Evolutionary conservation across 768 basidiomycete genomes (phyloP).

Genomic region (Tubosaeta sp.): DNA sequence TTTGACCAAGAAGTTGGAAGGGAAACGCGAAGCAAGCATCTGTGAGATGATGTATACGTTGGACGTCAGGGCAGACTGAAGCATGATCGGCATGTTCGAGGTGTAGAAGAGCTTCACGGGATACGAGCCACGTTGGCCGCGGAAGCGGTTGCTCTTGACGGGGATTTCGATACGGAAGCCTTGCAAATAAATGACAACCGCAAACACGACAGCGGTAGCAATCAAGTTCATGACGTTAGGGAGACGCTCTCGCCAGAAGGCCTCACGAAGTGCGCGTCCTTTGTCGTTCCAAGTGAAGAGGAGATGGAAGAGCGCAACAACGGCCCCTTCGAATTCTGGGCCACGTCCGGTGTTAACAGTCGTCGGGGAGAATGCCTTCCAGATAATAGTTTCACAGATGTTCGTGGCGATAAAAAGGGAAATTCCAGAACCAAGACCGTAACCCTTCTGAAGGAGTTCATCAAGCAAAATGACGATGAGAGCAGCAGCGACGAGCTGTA

Average conservation of each 20-base stretch:
- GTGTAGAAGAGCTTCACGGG: constrained; percentile 99
- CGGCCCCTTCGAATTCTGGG: constrained; percentile 95
- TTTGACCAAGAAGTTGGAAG: constrained; percentile 82
- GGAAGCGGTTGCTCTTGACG: constrained; percentile 93
- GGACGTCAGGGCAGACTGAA: constrained; percentile 86
- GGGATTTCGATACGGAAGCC: constrained; percentile 99
- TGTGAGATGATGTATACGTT: constrained; percentile 96
- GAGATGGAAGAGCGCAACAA: constrained; percentile 95
- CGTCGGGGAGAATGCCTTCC: constrained; percentile 99
- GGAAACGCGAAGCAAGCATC: constrained; percentile 92
- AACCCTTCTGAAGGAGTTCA: constrained; percentile 98
- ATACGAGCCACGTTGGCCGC: constrained; percentile 93
- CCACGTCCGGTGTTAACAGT: constrained; percentile 98
- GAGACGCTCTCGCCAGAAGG: constrained; percentile 95
- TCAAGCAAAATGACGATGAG: constrained; percentile 98
- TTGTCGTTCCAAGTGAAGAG: constrained; percentile 99
- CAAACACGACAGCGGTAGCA: constrained; percentile 88
- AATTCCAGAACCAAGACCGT: constrained; percentile 97
- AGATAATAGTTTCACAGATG: constrained; percentile 98
- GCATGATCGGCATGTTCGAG: constrained; percentile 99
- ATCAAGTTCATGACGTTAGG: constrained; percentile 98
- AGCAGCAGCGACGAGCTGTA: constrained; percentile 90
- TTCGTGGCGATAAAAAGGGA: constrained; percentile 99
- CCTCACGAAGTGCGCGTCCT: constrained; percentile 92
- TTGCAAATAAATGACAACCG: constrained; percentile 95